phyloP scores from a whole-genome alignment of 2,329 filamentous ascomycete genomes.

The Clarireedia paspali region DNA sequence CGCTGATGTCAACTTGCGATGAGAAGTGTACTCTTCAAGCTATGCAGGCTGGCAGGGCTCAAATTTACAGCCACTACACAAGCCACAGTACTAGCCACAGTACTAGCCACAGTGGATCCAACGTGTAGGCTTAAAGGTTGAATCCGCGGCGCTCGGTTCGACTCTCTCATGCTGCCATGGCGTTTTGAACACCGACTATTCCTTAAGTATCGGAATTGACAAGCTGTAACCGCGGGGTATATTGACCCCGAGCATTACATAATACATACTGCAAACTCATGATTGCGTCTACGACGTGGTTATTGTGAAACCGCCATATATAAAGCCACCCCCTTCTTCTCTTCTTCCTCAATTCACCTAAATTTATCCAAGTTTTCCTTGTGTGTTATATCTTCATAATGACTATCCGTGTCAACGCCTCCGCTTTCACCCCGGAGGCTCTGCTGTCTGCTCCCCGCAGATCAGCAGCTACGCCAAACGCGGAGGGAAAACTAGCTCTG shows the following conservation, averaged over 20 bases:
- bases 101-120: too few species aligned
- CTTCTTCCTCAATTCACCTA: not conserved
- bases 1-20: not conserved
- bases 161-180: too few species aligned
- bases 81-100: too few species aligned
- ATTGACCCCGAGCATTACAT: too few species aligned
- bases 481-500: slow-evolving; percentile 53
- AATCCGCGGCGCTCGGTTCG: too few species aligned
- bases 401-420: slow-evolving; percentile 61
- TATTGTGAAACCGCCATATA: not conserved
- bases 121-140: too few species aligned
- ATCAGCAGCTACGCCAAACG: slow-evolving; percentile 62
- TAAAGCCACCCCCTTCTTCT: too few species aligned
- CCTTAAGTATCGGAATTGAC: too few species aligned
- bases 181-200: not conserved
- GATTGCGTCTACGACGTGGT: not conserved
- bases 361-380: not conserved
- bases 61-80: not conserved
- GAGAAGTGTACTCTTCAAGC: not conserved
- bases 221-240: too few species aligned
- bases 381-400: slow-evolving; percentile 35
- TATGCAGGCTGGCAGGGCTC: not conserved
- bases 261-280: not conserved
- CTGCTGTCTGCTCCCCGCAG: slow-evolving; percentile 69
- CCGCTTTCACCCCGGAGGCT: slow-evolving; percentile 69